phyloP scores from a whole-genome alignment of 164 flowering plant species.

The Tinospora cordifolia region DNA sequence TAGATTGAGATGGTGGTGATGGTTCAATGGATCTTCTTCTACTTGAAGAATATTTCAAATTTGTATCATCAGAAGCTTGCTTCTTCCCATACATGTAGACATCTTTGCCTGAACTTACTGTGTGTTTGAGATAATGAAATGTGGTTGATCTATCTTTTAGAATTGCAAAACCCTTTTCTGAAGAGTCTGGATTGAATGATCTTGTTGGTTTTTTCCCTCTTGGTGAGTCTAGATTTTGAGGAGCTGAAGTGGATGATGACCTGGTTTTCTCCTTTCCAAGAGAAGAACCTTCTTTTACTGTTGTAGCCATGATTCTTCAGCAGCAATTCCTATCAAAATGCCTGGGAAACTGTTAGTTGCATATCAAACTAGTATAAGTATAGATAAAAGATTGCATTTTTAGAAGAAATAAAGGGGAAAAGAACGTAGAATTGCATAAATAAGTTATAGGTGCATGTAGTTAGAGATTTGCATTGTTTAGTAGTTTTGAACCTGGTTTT shows the following conservation, averaged over 20 bases:
- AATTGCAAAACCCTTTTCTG: conserved; percentile 10
- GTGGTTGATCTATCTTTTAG: conserved; percentile 18
- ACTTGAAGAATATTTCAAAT: conserved; percentile 7
- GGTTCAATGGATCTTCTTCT: conserved; percentile 37
- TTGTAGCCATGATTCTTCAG: conserved; percentile 34
- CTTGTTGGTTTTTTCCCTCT: conserved; percentile 11
- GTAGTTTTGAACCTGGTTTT: too few relatives aligned
- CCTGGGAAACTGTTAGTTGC: too few relatives aligned
- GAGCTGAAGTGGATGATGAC: conserved; percentile 14
- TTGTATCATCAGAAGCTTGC: conserved; percentile 12
- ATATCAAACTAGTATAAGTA: too few relatives aligned
- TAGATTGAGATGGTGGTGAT: conserved; percentile 27
- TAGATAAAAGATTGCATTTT: too few relatives aligned
- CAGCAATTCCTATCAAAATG: background rate
- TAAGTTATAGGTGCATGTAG: too few relatives aligned
- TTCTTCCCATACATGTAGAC: conserved; percentile 25
- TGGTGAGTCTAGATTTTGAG: conserved; percentile 8
- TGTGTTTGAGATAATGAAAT: conserved; percentile 47
- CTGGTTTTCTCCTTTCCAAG: conserved; percentile 22
- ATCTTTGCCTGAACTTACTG: conserved; percentile 33
- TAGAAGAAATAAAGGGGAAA: too few relatives aligned
- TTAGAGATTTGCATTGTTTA: too few relatives aligned
- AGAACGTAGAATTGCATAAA: too few relatives aligned
- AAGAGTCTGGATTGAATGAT: conserved; percentile 10
- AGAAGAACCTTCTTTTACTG: conserved; percentile 14